Evolutionary conservation across 2,329 filamentous ascomycete genomes (phyloP).

Genomic region (Aspergillus arachidicola): DNA sequence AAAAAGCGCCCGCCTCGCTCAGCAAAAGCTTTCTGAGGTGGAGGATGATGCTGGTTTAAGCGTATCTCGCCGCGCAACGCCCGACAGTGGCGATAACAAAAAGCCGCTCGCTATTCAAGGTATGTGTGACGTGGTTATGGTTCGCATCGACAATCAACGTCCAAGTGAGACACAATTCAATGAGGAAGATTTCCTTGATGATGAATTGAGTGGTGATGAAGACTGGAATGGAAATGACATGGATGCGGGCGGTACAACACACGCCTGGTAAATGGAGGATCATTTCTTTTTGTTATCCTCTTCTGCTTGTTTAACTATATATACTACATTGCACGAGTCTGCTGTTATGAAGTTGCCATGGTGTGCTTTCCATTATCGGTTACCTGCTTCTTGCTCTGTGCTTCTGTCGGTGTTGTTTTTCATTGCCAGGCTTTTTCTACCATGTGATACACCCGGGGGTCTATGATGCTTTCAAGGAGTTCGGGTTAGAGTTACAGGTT

Average conservation of each 20-base stretch:
- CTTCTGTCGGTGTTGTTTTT: neutral
- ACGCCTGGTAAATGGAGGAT: constrained; percentile 25
- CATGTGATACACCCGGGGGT: neutral
- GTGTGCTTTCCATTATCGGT: neutral
- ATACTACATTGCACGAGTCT: neutral
- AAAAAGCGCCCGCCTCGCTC: constrained; percentile 43
- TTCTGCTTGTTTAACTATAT: neutral
- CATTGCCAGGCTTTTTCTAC: neutral
- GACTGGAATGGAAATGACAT: constrained; percentile 60
- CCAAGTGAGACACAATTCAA: constrained; percentile 61
- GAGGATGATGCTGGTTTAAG: constrained; percentile 23
- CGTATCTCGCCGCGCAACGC: constrained; percentile 8
- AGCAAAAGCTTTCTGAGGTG: constrained; percentile 28
- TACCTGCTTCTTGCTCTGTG: neutral
- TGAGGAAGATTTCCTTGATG: constrained; percentile 63
- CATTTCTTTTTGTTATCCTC: neutral
- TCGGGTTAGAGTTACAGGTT: neutral
- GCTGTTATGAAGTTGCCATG: neutral
- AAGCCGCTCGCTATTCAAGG: constrained; percentile 50
- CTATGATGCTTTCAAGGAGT: neutral
- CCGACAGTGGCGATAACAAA: constrained; percentile 15
- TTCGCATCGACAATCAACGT: constrained; percentile 64
- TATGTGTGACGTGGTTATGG: constrained; percentile 60
- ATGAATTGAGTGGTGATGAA: constrained; percentile 62
- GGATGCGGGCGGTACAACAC: constrained; percentile 21